Base-by-base conservation (phyloP, 2,329 filamentous ascomycete genomes). In the Ustulina deusta region DNA sequence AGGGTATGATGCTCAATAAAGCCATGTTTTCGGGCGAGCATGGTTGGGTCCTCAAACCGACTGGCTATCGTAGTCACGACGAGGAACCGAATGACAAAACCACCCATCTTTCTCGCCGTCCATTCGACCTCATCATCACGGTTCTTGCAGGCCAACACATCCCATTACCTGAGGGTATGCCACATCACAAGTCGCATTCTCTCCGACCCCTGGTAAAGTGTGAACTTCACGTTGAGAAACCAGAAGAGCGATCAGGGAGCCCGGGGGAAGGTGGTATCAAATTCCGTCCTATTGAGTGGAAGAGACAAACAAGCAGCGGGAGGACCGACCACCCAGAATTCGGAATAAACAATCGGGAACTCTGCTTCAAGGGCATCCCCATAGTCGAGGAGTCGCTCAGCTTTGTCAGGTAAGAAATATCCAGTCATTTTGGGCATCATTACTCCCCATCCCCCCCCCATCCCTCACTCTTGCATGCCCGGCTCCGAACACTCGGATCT, bases 1-100 rank as follows among this genome's bases (percentile, higher is more conserved):
- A 96, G 64, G 93, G 93, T 49, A 97, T 97, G 88, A 97, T 98
- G 84, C 88, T 99, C 77, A 98, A 98, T 77, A 92, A 97, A 75
- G 96, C 92, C 77, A 98, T 99, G 96, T 99, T 98, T 78, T 93
- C 93, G 40, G 92, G 89, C 10, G 91, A 92, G 58, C 83, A 87
- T 48, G 94, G 95, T 46, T 97, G 93, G 92, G 89, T 94, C 2
- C 84, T 96, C 69, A 97, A 97, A 80, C 94, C 94, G 0, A 78
- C 85, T 36, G 91, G 91, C 17, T 96, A 94, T 78, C 90, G 89
- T 66, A 84, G 83, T 71, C 77, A 80, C 27, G 65, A 62, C 20
- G 80, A 83, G 66, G 64, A 63, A n/a, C n/a, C n/a, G n/a, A 74
- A 78, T 25, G 79, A 79, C 4, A 83, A 86, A 63, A 81, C 82